phyloP scores from a whole-genome alignment of 2,329 filamentous ascomycete species.

The Myriosclerotinia curreyana region DNA sequence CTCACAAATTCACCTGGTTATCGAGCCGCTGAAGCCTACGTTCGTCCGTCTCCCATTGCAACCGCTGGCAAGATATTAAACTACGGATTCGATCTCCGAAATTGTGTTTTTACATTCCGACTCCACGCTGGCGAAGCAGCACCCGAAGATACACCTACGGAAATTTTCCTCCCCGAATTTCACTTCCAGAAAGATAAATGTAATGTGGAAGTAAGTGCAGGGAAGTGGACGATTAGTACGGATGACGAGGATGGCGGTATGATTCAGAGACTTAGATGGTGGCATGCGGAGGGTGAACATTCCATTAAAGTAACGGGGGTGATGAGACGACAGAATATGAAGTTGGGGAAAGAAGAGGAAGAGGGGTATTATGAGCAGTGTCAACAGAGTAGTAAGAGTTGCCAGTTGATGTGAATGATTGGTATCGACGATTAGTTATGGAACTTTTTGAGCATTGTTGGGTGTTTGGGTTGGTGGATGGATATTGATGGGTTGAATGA shows the following conservation, averaged over 20 bases:
- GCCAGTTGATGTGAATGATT: slow-evolving; percentile 47
- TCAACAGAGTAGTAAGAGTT: slow-evolving; percentile 45
- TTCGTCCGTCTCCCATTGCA: slow-evolving; percentile 76
- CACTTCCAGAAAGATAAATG: slow-evolving; percentile 80
- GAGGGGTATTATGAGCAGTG: slow-evolving; percentile 75
- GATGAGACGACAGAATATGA: slow-evolving; percentile 59
- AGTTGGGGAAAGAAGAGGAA: slow-evolving; percentile 55
- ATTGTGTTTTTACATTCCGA: slow-evolving; percentile 71
- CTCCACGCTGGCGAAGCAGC: slow-evolving; percentile 61
- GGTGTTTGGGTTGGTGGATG: too few relatives aligned
- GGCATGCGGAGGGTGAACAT: slow-evolving; percentile 86
- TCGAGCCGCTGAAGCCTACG: slow-evolving; percentile 88
- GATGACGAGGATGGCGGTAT: slow-evolving; percentile 67
- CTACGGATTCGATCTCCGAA: slow-evolving; percentile 79
- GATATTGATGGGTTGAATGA: neutral
- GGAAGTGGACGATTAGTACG: slow-evolving; percentile 82
- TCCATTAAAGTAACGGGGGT: slow-evolving; percentile 72
- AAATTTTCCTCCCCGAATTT: slow-evolving; percentile 84
- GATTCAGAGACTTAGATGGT: slow-evolving; percentile 82
- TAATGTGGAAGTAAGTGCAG: slow-evolving; percentile 72
- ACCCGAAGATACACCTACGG: slow-evolving; percentile 65
- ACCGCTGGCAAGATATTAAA: slow-evolving; percentile 68
- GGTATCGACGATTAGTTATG: neutral
- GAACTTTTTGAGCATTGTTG: neutral
- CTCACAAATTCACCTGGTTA: slow-evolving; percentile 67